Evolutionary conservation across 306 rosid species (phyloP).

Genomic region (Ormosia semicastrata): DNA sequence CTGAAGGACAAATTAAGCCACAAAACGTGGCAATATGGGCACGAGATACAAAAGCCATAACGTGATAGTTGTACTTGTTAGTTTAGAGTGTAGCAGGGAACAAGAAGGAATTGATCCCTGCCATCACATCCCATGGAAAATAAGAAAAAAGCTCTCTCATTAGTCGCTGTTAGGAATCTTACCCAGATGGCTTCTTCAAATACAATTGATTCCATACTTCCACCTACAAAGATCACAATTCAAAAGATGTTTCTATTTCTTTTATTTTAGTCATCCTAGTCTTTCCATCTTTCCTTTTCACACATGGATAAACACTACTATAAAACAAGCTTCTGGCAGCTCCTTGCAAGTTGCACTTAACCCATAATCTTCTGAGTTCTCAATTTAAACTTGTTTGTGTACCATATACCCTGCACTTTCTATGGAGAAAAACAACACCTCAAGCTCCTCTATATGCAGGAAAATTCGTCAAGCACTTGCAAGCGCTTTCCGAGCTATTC

Average conservation of each 20-base stretch:
- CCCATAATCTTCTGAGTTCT: background rate
- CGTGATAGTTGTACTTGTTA: background rate
- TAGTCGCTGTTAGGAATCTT: slow-evolving; percentile 35
- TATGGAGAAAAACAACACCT: slow-evolving; percentile 35
- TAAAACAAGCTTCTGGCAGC: slow-evolving; percentile 13
- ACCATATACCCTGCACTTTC: background rate
- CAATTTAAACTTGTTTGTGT: background rate
- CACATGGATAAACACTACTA: background rate
- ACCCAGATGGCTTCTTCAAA: slow-evolving; percentile 4
- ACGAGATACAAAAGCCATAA: background rate
- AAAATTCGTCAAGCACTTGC: slow-evolving; percentile 46
- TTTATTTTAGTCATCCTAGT: background rate
- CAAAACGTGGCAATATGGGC: background rate
- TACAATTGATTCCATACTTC: slow-evolving; percentile 23
- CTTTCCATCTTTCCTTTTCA: background rate
- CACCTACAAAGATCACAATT: slow-evolving; percentile 10
- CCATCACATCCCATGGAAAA: slow-evolving; percentile 25
- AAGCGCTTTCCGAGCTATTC: slow-evolving; percentile 20
- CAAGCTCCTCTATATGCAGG: slow-evolving; percentile 42
- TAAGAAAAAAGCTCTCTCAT: background rate
- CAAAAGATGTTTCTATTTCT: background rate
- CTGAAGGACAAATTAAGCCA: background rate
- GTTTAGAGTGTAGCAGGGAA: slow-evolving; percentile 23
- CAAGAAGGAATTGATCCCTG: slow-evolving; percentile 55
- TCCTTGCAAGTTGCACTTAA: slow-evolving; percentile 1